Conservation (phyloP, 208 protist genomes). For the Trypanosoma melophagium region DNA sequence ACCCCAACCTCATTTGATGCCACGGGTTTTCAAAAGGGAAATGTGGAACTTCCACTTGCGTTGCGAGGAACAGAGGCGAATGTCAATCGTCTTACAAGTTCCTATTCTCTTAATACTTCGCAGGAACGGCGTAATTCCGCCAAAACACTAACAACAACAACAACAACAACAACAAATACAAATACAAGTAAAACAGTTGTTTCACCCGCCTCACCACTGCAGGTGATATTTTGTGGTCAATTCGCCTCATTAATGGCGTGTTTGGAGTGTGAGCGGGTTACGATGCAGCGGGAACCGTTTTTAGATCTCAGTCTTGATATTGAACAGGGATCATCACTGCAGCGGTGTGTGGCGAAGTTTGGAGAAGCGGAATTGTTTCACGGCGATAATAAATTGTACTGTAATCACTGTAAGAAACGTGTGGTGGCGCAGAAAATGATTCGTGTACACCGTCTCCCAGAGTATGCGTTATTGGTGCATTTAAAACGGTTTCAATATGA, state of each 20-base stretch:
- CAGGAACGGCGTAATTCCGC: too few species aligned
- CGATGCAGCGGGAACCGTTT: conserved; percentile 69
- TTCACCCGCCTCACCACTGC: conserved; percentile 36
- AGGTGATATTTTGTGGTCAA: conserved; percentile 74
- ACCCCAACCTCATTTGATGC: neutral
- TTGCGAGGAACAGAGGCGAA: neutral
- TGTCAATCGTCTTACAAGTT: too few species aligned
- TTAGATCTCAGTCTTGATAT: conserved; percentile 86
- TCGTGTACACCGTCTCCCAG: conserved; percentile 79
- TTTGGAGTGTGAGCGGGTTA: conserved; percentile 69
- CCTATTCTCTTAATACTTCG: too few species aligned
- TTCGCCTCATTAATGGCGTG: conserved; percentile 78
- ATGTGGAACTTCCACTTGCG: conserved; percentile 16
- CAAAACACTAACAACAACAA: too few species aligned
- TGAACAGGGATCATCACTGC: conserved; percentile 75
- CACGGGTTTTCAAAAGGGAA: conserved; percentile 4
- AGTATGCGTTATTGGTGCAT: conserved; percentile 87
- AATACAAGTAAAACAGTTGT: neutral
- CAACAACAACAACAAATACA: too few species aligned
- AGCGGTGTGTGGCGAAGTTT: conserved; percentile 74
- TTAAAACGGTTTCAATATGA: conserved; percentile 93
- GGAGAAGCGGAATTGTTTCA: conserved; percentile 75
- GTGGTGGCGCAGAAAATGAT: conserved; percentile 82
- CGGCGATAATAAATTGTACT: conserved; percentile 82
- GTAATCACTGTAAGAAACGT: conserved; percentile 60